Conservation (phyloP, 768 basidiomycete genomes). For the Sporobolomyces phaffii region DNA sequence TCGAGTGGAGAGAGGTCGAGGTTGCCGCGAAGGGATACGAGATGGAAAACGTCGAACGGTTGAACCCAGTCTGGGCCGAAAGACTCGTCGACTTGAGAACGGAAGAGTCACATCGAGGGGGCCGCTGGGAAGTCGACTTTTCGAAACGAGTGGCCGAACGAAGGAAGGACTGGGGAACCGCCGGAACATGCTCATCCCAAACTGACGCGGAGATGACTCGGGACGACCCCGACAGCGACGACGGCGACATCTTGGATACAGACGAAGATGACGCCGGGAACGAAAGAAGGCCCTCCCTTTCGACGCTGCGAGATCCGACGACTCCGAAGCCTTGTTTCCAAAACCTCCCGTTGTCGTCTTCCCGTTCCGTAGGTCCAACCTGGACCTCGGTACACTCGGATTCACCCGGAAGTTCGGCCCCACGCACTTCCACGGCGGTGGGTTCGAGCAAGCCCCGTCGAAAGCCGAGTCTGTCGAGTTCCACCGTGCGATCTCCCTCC, state of each 20-base stretch:
- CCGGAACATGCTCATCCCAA: too few relatives aligned
- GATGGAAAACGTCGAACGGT: too few relatives aligned
- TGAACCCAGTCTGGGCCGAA: not conserved
- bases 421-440: not conserved
- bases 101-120: too few relatives aligned
- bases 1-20: constrained; percentile 35
- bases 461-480: not conserved
- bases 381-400: not conserved
- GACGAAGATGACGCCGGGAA: constrained; percentile 6
- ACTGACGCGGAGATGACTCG: too few relatives aligned
- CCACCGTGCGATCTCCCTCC: not conserved
- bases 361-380: not conserved
- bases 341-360: not conserved
- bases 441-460: not conserved
- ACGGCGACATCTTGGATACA: not conserved
- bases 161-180: not conserved
- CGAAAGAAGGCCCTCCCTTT: not conserved
- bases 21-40: too few relatives aligned
- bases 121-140: constrained; percentile 11
- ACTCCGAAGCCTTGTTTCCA: constrained; percentile 20
- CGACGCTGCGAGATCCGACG: constrained; percentile 16
- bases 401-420: too few relatives aligned
- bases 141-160: constrained; percentile 24
- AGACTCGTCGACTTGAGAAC: too few relatives aligned
- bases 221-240: too few relatives aligned